Evolutionary conservation across 1,139 yeast species (phyloP).

Genomic region (Taphrina sp.): DNA sequence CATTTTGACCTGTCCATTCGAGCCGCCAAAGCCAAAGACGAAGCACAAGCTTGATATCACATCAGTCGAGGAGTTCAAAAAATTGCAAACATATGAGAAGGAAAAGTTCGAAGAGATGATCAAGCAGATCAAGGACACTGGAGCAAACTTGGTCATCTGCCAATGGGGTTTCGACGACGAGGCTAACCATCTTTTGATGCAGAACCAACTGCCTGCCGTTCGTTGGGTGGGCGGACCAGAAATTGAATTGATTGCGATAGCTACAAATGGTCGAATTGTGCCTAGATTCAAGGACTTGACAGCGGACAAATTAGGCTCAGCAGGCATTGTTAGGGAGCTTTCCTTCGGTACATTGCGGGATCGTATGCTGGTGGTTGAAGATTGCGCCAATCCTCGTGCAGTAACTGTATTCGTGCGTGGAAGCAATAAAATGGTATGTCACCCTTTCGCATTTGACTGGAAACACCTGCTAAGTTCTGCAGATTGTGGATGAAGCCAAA

Average conservation of each 20-base stretch:
- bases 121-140: conserved; percentile 75
- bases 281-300: conserved; percentile 93
- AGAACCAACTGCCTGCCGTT: conserved; percentile 88
- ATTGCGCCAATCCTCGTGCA: conserved; percentile 81
- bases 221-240: conserved; percentile 99
- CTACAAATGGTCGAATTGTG: conserved; percentile 94
- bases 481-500: conserved; percentile 87
- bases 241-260: conserved; percentile 90
- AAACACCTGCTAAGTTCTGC: not conserved
- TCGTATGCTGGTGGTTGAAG: conserved; percentile 91
- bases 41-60: conserved; percentile 94
- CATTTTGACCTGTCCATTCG: conserved; percentile 95
- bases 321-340: conserved; percentile 80
- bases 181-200: conserved; percentile 87
- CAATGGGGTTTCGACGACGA: conserved; percentile 99
- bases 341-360: conserved; percentile 97
- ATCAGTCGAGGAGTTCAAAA: conserved; percentile 86
- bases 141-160: conserved; percentile 95
- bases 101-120: conserved; percentile 91
- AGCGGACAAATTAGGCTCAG: conserved; percentile 77
- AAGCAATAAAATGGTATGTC: conserved; percentile 73
- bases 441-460: not conserved
- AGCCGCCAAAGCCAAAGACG: conserved; percentile 99
- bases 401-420: conserved; percentile 94
- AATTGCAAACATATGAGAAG: conserved; percentile 86